phyloP scores from a whole-genome alignment of 2,329 filamentous ascomycete genomes.

The Tolypocladium endophyticum region DNA sequence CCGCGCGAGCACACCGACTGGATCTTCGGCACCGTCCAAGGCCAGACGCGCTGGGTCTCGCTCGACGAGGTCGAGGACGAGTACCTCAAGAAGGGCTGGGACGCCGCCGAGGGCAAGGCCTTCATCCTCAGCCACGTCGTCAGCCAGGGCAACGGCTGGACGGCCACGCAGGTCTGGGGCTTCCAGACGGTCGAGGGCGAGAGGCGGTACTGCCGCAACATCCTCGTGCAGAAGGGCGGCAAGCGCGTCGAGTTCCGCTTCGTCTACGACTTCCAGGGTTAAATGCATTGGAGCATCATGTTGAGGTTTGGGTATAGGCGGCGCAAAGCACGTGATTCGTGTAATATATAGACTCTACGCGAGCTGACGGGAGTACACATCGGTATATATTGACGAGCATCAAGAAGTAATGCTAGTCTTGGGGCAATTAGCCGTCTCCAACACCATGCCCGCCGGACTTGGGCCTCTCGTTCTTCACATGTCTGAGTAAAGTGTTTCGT shows the following conservation, averaged over 20 bases:
- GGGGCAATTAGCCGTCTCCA: not conserved
- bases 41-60: constrained; percentile 42
- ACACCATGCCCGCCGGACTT: not conserved
- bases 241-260: constrained; percentile 40
- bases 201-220: constrained; percentile 41
- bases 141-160: constrained; percentile 42
- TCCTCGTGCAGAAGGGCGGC: constrained; percentile 39
- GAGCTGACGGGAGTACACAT: not conserved
- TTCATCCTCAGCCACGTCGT: constrained; percentile 55
- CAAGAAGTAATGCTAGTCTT: not conserved
- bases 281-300: not conserved
- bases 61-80: constrained; percentile 42
- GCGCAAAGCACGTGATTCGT: not conserved
- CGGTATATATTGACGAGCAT: not conserved
- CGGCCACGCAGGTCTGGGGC: constrained; percentile 48
- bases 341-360: not conserved
- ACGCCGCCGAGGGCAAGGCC: constrained; percentile 48
- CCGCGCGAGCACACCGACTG: constrained; percentile 61
- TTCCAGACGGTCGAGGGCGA: constrained; percentile 44
- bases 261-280: constrained; percentile 42
- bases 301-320: not conserved
- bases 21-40: constrained; percentile 65
- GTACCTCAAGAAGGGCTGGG: constrained; percentile 47
- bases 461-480: not conserved
- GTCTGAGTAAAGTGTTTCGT: not conserved